Evolutionary conservation across 768 basidiomycete genomes (phyloP), one percentile per base, ranked within the genome.

Genomic region (Lentinula sp.): DNA sequence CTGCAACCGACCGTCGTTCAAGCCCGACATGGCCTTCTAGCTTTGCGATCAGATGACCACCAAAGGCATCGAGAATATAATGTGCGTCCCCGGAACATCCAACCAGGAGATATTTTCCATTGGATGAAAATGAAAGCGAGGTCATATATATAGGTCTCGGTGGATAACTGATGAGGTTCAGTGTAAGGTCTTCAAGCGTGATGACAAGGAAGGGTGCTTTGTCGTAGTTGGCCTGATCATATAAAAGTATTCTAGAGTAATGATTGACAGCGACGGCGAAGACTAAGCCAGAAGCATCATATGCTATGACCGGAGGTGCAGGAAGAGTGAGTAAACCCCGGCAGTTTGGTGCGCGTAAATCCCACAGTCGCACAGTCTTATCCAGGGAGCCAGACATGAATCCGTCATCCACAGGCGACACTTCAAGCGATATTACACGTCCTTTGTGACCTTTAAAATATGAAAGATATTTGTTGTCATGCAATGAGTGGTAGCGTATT

Each of bases 361-460:
- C 97, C 97, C 97, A 99, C 16, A 98, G 75, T 32, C 96, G 86
- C 18, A 98, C 95, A 1, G 95, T 98, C 68, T 89, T 92, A 77
- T 99, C 97, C 71, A 92, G 77, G 0, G 95, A 92, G 2, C 87
- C 91, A 10, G 96, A 97, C 82, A 99, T 89, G 77, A 99, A 98
- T 0, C 90, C 90, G 68, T 98, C 95, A 68, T 98, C 92, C 1
- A 90, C 81, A 0, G 97, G 97, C 0, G 91, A 93, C 60, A 98
- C 86, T 70, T 95, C 90, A 10, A 99, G 77, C 0, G 95, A 96
- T 37, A 91, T 82, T 2, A 99, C 97, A 61, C 87, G 83, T 39
- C 82, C 90, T 65, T 86, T 94, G 77, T 99, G 97, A 0, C 97
- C 97, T 68, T 86, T 89, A 80, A 97, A 98, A 76, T 99, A 99